Evolutionary conservation across 129 eudicot species (phyloP), one percentile per base, ranked within the genome.

Genomic region (Heracleum sosnowskyi): DNA sequence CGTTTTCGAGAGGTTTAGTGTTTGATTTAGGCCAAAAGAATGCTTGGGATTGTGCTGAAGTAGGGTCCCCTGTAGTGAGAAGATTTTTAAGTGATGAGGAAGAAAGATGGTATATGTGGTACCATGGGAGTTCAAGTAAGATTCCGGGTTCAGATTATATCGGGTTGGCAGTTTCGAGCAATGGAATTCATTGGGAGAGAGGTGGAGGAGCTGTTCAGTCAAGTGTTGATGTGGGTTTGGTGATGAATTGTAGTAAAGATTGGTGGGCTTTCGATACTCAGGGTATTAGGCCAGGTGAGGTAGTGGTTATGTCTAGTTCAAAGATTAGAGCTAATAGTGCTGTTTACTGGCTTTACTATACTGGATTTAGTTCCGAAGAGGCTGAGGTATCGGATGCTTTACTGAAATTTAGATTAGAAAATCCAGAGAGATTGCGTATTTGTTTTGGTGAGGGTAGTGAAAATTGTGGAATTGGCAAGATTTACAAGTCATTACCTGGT

Each of bases 61-160:
- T 95, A 41, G 96, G 98, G 24, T 91, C 97, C 9, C 98, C 97
- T 57, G 92, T 95, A 9, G 97, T 95, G 80, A 95, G 88, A 78
- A 85, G 98, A 81, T 95, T 80, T 81, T 76, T 91, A 31, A 77
- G 97, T 81, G 97, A 95, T 81, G 97, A 95, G 77, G 97, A 95
- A 73, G 96, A 95, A 82, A 88, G 98, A 79, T 95, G 98, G 97
- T 86, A 83, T 81, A 91, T 95, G 98, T 95, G 98, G 98, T 95
- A 91, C 79, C 82, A 86, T 78, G 98, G 98, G 78, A 79, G 87
- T 39, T 81, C 96, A 11, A 64, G 80, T 10, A 86, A 77, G 49
- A 88, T 60, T 78, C 74, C 78, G 74, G 81, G 64, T 74, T 36
- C 78, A 71, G 89, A 87, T 81, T 83, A 89, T 24, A 87, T 91